Evolutionary conservation across 2,329 filamentous ascomycete genomes (phyloP).

Genomic region (Sphaerulina musiva): DNA sequence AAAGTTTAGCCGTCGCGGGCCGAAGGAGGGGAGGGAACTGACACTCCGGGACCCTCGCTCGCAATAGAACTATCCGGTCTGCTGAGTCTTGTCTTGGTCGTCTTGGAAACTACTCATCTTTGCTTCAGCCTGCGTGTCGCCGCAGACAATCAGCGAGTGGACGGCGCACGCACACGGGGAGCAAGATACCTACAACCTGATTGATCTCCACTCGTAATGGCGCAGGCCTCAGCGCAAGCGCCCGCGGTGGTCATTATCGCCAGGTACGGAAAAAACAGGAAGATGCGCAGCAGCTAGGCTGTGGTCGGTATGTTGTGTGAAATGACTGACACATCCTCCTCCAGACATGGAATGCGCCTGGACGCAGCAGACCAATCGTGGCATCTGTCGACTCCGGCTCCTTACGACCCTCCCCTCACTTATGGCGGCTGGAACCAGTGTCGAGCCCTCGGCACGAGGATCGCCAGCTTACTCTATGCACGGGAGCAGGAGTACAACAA

Average conservation of each 20-base stretch:
- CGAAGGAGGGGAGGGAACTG: no score
- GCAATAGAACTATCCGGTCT: neutral
- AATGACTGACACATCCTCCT: neutral
- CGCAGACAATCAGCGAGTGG: neutral
- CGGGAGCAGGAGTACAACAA: constrained; percentile 43
- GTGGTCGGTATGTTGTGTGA: constrained; percentile 6
- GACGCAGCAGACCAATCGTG: constrained; percentile 92
- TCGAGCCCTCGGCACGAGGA: constrained; percentile 71
- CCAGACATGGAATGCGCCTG: constrained; percentile 81
- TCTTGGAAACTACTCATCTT: neutral
- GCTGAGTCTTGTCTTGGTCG: neutral
- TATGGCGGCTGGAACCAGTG: constrained; percentile 87
- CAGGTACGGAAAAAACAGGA: constrained; percentile 33
- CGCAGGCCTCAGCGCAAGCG: constrained; percentile 29
- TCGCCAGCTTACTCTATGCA: constrained; percentile 61
- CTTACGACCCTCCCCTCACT: constrained; percentile 90
- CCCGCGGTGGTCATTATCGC: constrained; percentile 47
- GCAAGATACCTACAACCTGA: neutral
- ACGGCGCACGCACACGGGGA: neutral
- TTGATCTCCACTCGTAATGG: neutral
- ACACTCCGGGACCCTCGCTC: no score
- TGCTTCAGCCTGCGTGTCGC: neutral
- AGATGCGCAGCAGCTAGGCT: constrained; percentile 2
- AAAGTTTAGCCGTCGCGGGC: neutral
- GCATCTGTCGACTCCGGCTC: constrained; percentile 86